Percentiles rank a stretch among this genome's conserved stretches.
Evolutionary conservation across 2,329 filamentous ascomycete species (phyloP).

Genomic region (Calycina marina): DNA sequence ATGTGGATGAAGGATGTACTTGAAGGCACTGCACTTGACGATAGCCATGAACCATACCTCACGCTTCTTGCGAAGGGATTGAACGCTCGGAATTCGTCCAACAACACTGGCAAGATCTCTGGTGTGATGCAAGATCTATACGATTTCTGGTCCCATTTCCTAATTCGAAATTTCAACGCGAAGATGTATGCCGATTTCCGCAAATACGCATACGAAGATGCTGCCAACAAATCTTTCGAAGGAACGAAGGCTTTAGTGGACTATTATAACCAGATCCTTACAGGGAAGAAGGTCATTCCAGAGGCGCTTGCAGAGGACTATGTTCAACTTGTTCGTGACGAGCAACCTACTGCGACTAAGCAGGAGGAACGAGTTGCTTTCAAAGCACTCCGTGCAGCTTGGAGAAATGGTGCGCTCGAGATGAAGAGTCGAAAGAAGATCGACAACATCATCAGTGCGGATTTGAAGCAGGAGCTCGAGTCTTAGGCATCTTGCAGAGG

Average conservation of each 20-base stretch:
- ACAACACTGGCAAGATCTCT: conserved; percentile 26
- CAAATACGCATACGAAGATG: conserved; percentile 49
- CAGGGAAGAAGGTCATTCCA: conserved; percentile 33
- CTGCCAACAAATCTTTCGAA: conserved; percentile 32
- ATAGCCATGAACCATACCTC: conserved; percentile 23
- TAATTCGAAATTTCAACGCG: conserved; percentile 59
- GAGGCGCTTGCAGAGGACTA: conserved; percentile 39
- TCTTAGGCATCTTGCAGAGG: too few relatives aligned
- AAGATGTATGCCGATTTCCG: conserved; percentile 66
- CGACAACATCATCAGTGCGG: conserved; percentile 33
- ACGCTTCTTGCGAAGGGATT: conserved; percentile 27
- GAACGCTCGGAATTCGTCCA: conserved; percentile 23
- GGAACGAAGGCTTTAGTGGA: conserved; percentile 49
- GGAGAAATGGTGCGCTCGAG: conserved; percentile 37
- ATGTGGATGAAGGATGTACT: conserved; percentile 25
- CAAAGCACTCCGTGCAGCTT: conserved; percentile 34
- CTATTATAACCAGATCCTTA: conserved; percentile 47
- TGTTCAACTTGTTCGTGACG: conserved; percentile 35
- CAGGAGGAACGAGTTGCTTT: conserved; percentile 30
- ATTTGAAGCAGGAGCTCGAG: conserved; percentile 37
- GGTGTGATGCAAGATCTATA: conserved; percentile 53
- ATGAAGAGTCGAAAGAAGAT: conserved; percentile 42
- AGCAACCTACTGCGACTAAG: conserved; percentile 25
- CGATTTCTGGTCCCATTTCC: conserved; percentile 61
- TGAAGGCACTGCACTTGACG: conserved; percentile 21